Evolutionary conservation across 345 rosid genomes (phyloP).

Genomic region (Dipteronia sinensis): DNA sequence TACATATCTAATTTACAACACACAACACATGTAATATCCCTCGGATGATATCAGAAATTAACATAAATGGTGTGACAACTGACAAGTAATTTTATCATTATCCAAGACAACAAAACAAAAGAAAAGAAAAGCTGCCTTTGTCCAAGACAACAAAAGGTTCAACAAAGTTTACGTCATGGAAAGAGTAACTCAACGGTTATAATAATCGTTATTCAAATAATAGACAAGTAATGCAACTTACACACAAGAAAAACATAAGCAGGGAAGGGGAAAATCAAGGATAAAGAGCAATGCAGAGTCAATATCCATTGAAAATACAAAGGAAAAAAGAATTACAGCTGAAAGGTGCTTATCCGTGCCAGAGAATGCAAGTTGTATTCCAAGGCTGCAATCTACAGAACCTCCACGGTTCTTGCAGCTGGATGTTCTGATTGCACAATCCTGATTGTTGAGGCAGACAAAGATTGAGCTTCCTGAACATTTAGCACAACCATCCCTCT

Average conservation of each 20-base stretch:
- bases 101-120: too few relatives aligned
- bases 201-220: slow-evolving; percentile 6
- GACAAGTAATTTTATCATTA: too few relatives aligned
- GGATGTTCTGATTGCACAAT: slow-evolving; percentile 74
- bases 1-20: too few relatives aligned
- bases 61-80: too few relatives aligned
- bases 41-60: too few relatives aligned
- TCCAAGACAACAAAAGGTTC: too few relatives aligned
- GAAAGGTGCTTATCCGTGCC: slow-evolving; percentile 94
- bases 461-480: slow-evolving; percentile 60
- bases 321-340: slow-evolving; percentile 31
- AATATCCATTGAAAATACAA: slow-evolving; percentile 14
- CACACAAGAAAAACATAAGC: slow-evolving; percentile 5
- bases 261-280: neutral
- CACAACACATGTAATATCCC: too few relatives aligned
- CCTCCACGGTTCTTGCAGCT: slow-evolving; percentile 76
- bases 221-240: neutral
- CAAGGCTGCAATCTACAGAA: slow-evolving; percentile 84
- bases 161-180: too few relatives aligned
- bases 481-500: slow-evolving; percentile 87
- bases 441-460: slow-evolving; percentile 82
- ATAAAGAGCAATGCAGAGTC: neutral
- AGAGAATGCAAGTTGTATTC: slow-evolving; percentile 93
- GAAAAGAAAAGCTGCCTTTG: too few relatives aligned
- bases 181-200: too few relatives aligned